Evolutionary conservation across 1,284 basidiomycete genomes (phyloP).

Genomic region (Stygiomarasmius scandens): DNA sequence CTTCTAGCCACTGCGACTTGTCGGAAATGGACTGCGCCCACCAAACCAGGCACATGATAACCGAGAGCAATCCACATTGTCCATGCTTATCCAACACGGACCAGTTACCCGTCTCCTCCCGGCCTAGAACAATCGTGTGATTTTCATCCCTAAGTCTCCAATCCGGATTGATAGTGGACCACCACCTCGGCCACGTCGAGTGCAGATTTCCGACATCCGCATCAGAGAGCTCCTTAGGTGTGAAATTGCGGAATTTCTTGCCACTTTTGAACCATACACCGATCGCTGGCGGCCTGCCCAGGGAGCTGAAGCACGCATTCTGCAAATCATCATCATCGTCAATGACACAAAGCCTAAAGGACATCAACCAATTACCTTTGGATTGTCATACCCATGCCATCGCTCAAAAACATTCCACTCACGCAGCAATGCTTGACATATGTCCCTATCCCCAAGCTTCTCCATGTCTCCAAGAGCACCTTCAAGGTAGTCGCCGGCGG

Average conservation of each 20-base stretch:
- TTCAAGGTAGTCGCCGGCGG: background rate
- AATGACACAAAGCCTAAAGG: background rate
- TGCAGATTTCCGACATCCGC: background rate
- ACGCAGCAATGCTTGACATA: background rate
- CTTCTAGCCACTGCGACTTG: too few relatives aligned
- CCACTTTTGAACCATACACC: background rate
- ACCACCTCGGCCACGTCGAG: background rate
- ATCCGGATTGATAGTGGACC: background rate
- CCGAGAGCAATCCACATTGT: background rate
- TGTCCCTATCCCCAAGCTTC: background rate
- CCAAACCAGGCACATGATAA: background rate
- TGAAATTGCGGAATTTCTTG: background rate
- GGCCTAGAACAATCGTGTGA: background rate
- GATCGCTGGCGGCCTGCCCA: background rate
- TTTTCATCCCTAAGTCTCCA: background rate
- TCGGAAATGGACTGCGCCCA: background rate
- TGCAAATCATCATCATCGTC: background rate
- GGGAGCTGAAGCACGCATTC: background rate
- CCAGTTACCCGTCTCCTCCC: background rate
- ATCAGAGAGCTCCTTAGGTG: background rate
- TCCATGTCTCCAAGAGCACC: background rate
- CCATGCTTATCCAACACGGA: background rate
- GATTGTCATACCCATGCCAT: background rate
- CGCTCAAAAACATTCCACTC: background rate
- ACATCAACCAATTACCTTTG: background rate